Percentiles rank a stretch among this genome's conserved stretches.
Evolutionary conservation across 768 basidiomycete genomes (phyloP).

Genomic region (Agrocybe praecox): DNA sequence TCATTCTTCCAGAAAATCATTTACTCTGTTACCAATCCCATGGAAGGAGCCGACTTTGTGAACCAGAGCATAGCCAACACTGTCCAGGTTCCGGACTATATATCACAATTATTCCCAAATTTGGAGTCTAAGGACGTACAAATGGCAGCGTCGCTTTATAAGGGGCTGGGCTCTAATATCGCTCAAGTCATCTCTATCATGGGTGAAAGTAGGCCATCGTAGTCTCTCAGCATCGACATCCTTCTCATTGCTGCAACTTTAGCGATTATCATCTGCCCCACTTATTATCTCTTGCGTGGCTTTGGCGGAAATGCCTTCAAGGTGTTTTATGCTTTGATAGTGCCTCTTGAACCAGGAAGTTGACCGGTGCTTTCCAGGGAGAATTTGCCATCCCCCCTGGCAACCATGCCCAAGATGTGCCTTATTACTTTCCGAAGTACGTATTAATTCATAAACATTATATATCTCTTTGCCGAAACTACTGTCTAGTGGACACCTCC

Average conservation of each 20-base stretch:
- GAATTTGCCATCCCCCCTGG: conserved; percentile 47
- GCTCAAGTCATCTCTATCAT: conserved; percentile 37
- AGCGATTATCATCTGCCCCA: conserved; percentile 52
- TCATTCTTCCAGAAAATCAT: conserved; percentile 25
- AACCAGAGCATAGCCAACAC: conserved; percentile 26
- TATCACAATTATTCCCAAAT: conserved; percentile 39
- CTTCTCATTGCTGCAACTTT: background rate
- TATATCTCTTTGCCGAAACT: background rate
- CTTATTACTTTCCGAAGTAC: conserved; percentile 39
- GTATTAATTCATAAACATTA: background rate
- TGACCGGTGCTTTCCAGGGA: conserved; percentile 21
- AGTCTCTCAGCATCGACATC: background rate
- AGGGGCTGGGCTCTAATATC: conserved; percentile 29
- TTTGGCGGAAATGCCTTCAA: conserved; percentile 35
- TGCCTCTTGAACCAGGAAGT: background rate
- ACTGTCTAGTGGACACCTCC: background rate
- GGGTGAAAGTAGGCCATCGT: conserved; percentile 36
- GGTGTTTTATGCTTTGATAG: background rate
- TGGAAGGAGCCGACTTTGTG: conserved; percentile 42
- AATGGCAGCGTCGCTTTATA: conserved; percentile 29
- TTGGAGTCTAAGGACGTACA: conserved; percentile 27
- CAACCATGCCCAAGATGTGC: conserved; percentile 36
- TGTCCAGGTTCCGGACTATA: conserved; percentile 30
- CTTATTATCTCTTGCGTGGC: conserved; percentile 38
- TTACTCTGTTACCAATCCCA: conserved; percentile 39